Evolutionary conservation across 768 basidiomycete species (phyloP).

Genomic region (Strobilomyces dryophilus): DNA sequence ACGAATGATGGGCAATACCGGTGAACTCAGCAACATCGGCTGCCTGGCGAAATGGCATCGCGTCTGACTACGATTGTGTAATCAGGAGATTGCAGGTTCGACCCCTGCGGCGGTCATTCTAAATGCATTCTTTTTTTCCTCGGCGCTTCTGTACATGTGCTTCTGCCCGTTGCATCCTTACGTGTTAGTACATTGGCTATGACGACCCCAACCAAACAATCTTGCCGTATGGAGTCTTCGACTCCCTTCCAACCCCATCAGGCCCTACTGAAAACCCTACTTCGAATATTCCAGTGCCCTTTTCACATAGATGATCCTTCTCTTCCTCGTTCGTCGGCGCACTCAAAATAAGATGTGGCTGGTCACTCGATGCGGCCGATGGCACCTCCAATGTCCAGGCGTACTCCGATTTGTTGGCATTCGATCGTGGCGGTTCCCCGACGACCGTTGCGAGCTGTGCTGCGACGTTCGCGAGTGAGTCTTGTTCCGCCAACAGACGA

Average conservation of each 20-base stretch:
- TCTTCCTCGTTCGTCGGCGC: slow-evolving; percentile 37
- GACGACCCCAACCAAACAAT: slow-evolving; percentile 37
- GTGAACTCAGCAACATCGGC: slow-evolving; percentile 33
- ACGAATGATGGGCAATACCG: background rate
- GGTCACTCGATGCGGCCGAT: slow-evolving; percentile 2
- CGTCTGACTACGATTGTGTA: slow-evolving; percentile 75
- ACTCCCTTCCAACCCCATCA: slow-evolving; percentile 28
- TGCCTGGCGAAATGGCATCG: slow-evolving; percentile 93
- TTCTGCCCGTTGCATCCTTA: too few relatives aligned
- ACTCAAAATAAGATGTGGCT: slow-evolving; percentile 34
- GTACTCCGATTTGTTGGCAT: slow-evolving; percentile 20
- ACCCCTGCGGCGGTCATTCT: slow-evolving; percentile 51
- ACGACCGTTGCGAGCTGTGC: slow-evolving; percentile 46
- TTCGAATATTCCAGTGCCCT: slow-evolving; percentile 45
- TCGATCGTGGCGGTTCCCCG: slow-evolving; percentile 35
- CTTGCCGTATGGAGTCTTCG: slow-evolving; percentile 47
- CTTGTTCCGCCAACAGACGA: slow-evolving; percentile 35
- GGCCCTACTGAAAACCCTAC: slow-evolving; percentile 44
- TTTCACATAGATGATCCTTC: slow-evolving; percentile 23
- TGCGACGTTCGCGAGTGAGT: slow-evolving; percentile 29
- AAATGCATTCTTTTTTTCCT: background rate
- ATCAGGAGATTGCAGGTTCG: slow-evolving; percentile 95
- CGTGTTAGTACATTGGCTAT: too few relatives aligned
- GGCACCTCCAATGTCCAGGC: slow-evolving; percentile 44
- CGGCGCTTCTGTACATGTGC: too few relatives aligned